Base-by-base conservation (phyloP, 352 stramenopile species). In the Globisporangium irregulare region DNA sequence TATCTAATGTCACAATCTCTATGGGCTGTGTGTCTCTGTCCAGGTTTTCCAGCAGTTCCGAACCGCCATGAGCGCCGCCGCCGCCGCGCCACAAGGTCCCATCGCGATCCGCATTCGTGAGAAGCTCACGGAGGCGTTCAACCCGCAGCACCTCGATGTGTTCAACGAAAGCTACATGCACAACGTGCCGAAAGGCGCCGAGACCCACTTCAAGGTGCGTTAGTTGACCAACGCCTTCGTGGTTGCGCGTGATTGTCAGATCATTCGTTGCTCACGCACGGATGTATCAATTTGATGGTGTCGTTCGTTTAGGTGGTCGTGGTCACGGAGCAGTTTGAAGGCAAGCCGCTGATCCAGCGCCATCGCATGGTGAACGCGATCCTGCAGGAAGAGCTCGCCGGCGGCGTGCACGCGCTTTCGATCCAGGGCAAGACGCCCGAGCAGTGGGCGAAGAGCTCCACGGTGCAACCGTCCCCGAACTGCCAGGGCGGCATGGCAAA, bases 121-220 rank as follows among this genome's bases (percentile, higher is more conserved):
- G 54, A 95, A 95, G 72, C 73, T 94, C 53, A 48, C 70, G 51
- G 66, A 62, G 6, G 82, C 85, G 12, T 93, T 97, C 55, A 15
- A 63, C 51, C 89, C 89, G 18, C 25, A 71, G 59, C 79, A 96
- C 66, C 61, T 97, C 63, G 84, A 98, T 69, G 89, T 98, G 34
- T 77, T 94, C 34, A 99, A 99, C 73, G 95, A 99, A 80, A 97
- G 87, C 62, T 86, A 97, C 76, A 98, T 97, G 89, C 95, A 99
- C 83, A 98, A 97, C 70, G 95, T 98, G 38, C 94, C 94, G 14
- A 91, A 90, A 59, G 86, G 90, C 66, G 94, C 92, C 18, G 96
- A 99, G 83, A 98, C 93, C 22, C 96, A 99, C 76, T 99, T 99
- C 77, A 98, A 99, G 78, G 77, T 84, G 24, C 24, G 62, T 32